Evolutionary conservation across 345 rosid species (phyloP).

Genomic region (Linum usitatissimum): DNA sequence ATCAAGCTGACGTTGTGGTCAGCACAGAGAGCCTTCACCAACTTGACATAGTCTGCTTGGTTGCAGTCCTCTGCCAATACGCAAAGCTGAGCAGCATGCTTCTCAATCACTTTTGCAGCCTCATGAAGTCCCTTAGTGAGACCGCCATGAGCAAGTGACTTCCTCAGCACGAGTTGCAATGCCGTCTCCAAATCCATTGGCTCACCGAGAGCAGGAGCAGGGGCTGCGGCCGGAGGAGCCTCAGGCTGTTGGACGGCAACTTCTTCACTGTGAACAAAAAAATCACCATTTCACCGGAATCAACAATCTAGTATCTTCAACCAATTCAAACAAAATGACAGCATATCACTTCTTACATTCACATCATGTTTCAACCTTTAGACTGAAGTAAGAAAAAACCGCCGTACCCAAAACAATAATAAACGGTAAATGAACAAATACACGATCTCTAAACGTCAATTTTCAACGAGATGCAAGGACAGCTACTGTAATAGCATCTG

Average conservation of each 20-base stretch:
- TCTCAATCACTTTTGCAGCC: conserved; percentile 2
- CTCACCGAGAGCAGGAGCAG: conserved; percentile 20
- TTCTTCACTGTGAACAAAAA: conserved; percentile 14
- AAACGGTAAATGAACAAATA: too few species aligned
- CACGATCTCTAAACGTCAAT: too few species aligned
- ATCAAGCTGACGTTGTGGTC: background rate
- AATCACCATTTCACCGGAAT: background rate
- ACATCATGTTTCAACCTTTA: too few species aligned
- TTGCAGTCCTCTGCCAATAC: background rate
- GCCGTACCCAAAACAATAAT: too few species aligned
- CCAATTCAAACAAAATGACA: too few species aligned
- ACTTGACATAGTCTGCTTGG: conserved; percentile 1
- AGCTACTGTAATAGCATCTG: too few species aligned
- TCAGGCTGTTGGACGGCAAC: conserved; percentile 3
- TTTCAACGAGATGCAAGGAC: too few species aligned
- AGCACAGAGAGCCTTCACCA: conserved; percentile 2
- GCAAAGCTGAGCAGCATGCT: conserved; percentile 2
- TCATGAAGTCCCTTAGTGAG: background rate
- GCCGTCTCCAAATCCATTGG: conserved; percentile 25
- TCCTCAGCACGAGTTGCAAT: conserved; percentile 18
- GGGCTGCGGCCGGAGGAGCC: conserved; percentile 10
- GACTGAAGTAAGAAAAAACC: too few species aligned
- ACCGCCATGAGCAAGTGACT: conserved; percentile 2
- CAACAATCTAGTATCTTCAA: too few species aligned
- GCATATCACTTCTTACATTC: too few species aligned